A percentile compares a stretch with the other conserved stretches of the same genome.
Evolutionary conservation across 352 stramenopile species (phyloP).

Genomic region (Phytophthora pseudosyringae): DNA sequence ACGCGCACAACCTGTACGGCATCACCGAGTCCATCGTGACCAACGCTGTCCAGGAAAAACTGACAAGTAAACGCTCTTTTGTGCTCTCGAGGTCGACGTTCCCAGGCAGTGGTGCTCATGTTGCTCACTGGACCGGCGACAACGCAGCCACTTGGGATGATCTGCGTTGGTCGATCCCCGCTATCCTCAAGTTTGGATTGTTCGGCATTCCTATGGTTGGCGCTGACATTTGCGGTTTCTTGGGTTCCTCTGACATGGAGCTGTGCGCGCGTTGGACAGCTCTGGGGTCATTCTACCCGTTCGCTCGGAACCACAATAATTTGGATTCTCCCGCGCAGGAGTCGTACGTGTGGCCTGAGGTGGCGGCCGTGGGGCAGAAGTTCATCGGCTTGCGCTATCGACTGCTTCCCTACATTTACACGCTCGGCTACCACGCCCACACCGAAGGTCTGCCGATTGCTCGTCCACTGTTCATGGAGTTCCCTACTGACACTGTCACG

Average conservation of each 20-base stretch:
- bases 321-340: slow-evolving; percentile 56
- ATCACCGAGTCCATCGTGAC: slow-evolving; percentile 78
- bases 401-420: slow-evolving; percentile 85
- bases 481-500: slow-evolving; percentile 48
- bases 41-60: slow-evolving; percentile 50
- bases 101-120: slow-evolving; percentile 60
- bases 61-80: slow-evolving; percentile 69
- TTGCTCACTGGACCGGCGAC: slow-evolving; percentile 82
- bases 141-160: slow-evolving; percentile 84
- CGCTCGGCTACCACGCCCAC: slow-evolving; percentile 69
- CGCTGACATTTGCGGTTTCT: slow-evolving; percentile 82
- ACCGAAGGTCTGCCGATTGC: slow-evolving; percentile 51
- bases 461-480: slow-evolving; percentile 71
- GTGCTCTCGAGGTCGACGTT: slow-evolving; percentile 80
- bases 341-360: slow-evolving; percentile 69
- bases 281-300: slow-evolving; percentile 80
- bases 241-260: slow-evolving; percentile 58
- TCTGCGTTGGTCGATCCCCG: slow-evolving; percentile 67
- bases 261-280: slow-evolving; percentile 83
- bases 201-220: slow-evolving; percentile 87
- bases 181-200: slow-evolving; percentile 75
- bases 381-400: slow-evolving; percentile 77
- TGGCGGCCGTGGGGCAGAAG: slow-evolving; percentile 52
- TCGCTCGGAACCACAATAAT: slow-evolving; percentile 87
- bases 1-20: slow-evolving; percentile 86